Base-by-base conservation (phyloP, 129 eudicot genomes). In the Saussurea involucrata region DNA sequence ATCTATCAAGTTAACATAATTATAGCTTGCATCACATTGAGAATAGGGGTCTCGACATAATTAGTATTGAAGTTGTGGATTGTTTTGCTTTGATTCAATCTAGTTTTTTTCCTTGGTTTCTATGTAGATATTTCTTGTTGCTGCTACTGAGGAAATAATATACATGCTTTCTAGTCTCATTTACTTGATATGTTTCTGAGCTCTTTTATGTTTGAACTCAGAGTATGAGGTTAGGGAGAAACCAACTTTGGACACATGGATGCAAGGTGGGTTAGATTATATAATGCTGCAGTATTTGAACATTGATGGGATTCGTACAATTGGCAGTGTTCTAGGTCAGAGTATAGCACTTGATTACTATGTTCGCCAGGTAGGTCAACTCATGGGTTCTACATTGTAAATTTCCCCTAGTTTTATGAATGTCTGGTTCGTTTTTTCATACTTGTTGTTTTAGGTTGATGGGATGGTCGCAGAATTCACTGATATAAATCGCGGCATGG, bases 271-370 rank as follows among this genome's bases (percentile, higher is more conserved):
- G 3, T 76, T 93, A 44, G 98, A 90, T 86, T 86, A 87, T 72
- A 88, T 93, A 78, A 88, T 88, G 88, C 85, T 93, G 84, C 98
- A 93, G 78, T 93, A 90, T 86, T 68, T 90, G 80, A 84, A 88
- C 44, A 87, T 82, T 70, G 97, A 93, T 83, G 98, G 98, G 18
- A 93, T 93, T 76, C 95, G 97, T 64, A 93, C 97, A 60, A 89
- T 93, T 72, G 97, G 98, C 53, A 93, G 98, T 82, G 97, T 93
- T 73, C 85, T 93, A 76, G 98, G 98, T 80, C 98, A 93, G 78
- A 90, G 98, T 87, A 91, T 93, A 81, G 98, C 98, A 72, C 98
- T 93, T 58, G 98, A 93, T 80, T 91, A 90, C 85, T 93, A 92
- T 83, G 98, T 92, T n/a, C 92, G 96, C 71, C 98, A 92, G 98